Evolutionary conservation across 108 stramenopile genomes (phyloP), one percentile per base, ranked within the genome.

Genomic region (Nannochloropsis oceanica): DNA sequence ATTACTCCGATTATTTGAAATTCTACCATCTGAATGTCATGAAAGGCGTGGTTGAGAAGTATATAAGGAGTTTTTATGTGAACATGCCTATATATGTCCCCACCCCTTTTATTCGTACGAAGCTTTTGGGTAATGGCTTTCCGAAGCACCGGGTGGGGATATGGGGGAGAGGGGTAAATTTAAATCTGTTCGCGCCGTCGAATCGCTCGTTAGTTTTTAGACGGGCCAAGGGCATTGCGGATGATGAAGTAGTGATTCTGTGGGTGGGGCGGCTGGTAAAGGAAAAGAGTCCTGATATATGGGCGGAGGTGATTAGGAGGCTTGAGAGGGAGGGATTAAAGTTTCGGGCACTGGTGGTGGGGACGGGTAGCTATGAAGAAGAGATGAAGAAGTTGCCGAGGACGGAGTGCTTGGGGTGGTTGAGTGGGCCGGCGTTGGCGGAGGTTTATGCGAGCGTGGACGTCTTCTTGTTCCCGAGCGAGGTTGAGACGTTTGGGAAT

Each of bases 401-500:
- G 50, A 92, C 91, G 25, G 59, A 80, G 14, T 89, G 89, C 83
- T 81, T 87, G 2, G 94, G 94, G 20, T 93, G 92, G 92, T 87
- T 93, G 84, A 86, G 59, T 42, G 92, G 89, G 10, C 85, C 90
- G 25, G 91, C 92, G 27, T 88, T 94, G 79, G 80, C 89, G 43
- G 84, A 84, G 26, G 93, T 92, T 24, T 94, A 93, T 83, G 94
- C 94, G 10, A 90, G 91, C 5, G 90, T 86, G 5, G 94, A 94
- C 83, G 44, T 94, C 26, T 93, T 94, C 87, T 85, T 93, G 25
- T 93, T 93, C 83, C 92, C 94, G 14, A 92, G 92, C n/a, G 85
- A 89, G 11, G 92, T 92, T 7, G 94, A 94, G 84, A 93, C 94
- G 0, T 94, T 94, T 84, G 93, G 94, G 7, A 93, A 92, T 43